Evolutionary conservation across 768 basidiomycete species (phyloP).

Genomic region (Phylloporus rhodoxanthus): DNA sequence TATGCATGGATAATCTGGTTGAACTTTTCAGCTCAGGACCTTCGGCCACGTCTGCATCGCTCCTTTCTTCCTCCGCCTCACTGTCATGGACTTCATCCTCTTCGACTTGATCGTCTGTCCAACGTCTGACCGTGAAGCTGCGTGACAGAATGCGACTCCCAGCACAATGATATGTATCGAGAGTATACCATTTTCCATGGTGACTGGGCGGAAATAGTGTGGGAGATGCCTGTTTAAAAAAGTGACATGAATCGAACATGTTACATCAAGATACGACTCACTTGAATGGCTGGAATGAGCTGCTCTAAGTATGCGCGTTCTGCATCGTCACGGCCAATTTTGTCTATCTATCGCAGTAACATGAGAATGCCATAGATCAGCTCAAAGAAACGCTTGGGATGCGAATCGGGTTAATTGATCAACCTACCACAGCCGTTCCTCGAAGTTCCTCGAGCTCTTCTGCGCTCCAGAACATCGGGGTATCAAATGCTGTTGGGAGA

Average conservation of each 20-base stretch:
- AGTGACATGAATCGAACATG: neutral
- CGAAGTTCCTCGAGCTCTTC: slow-evolving; percentile 66
- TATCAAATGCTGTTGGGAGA: slow-evolving; percentile 71
- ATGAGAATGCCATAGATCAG: neutral
- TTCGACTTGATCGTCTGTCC: slow-evolving; percentile 19
- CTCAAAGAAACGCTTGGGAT: neutral
- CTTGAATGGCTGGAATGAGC: slow-evolving; percentile 66
- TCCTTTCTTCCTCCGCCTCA: slow-evolving; percentile 34
- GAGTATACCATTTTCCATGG: slow-evolving; percentile 47
- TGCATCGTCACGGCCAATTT: slow-evolving; percentile 80
- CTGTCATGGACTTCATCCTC: slow-evolving; percentile 4
- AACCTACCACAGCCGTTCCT: slow-evolving; percentile 86
- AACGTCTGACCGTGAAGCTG: slow-evolving; percentile 78
- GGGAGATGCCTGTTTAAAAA: slow-evolving; percentile 47
- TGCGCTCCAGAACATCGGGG: slow-evolving; percentile 91
- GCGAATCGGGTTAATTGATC: slow-evolving; percentile 25
- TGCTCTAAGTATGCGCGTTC: slow-evolving; percentile 65
- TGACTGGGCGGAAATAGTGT: slow-evolving; percentile 62
- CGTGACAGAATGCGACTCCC: slow-evolving; percentile 90
- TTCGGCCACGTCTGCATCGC: slow-evolving; percentile 27
- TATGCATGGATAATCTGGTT: slow-evolving; percentile 25
- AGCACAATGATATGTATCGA: slow-evolving; percentile 78
- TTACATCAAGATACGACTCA: slow-evolving; percentile 27
- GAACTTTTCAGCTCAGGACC: slow-evolving; percentile 16
- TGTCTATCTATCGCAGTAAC: slow-evolving; percentile 44